phyloP scores from a whole-genome alignment of 1,139 yeast species.

The Wickerhamomyces sp. region DNA sequence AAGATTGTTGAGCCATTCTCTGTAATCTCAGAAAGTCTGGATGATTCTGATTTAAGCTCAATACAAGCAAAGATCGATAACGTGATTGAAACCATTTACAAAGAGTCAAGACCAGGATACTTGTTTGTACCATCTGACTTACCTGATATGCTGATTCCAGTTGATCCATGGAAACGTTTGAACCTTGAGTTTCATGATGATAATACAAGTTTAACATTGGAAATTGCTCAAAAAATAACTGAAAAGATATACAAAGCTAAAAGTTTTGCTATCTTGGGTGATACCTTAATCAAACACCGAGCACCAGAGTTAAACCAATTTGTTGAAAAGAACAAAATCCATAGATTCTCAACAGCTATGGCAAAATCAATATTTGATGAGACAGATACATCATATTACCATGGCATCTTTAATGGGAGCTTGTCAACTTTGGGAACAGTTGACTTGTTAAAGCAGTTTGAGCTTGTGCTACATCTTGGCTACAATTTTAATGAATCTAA shows the following conservation, averaged over 20 bases:
- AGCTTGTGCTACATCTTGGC: conserved; percentile 50
- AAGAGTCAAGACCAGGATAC: conserved; percentile 65
- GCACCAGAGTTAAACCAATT: conserved; percentile 40
- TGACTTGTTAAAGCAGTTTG: conserved; percentile 36
- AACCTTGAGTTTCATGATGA: conserved; percentile 27
- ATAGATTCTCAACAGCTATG: conserved; percentile 40
- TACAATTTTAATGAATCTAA: conserved; percentile 47
- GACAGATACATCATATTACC: conserved; percentile 42
- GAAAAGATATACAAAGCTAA: conserved; percentile 36
- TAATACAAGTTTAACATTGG: conserved; percentile 30
- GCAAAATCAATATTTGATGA: conserved; percentile 66
- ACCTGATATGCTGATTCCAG: conserved; percentile 42
- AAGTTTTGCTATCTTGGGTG: conserved; percentile 60
- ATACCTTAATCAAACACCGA: conserved; percentile 59
- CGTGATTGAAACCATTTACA: conserved; percentile 48
- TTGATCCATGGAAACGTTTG: conserved; percentile 20
- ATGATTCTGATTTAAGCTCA: conserved; percentile 38
- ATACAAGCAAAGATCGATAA: conserved; percentile 37
- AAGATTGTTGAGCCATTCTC: conserved; percentile 55
- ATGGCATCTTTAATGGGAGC: conserved; percentile 62
- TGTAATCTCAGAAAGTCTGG: conserved; percentile 51
- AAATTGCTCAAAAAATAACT: conserved; percentile 41
- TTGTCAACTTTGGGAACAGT: conserved; percentile 28
- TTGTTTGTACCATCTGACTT: conserved; percentile 64
- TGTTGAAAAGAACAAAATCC: conserved; percentile 39